Evolutionary conservation across 2,329 filamentous ascomycete genomes (phyloP), one percentile per base, ranked within the genome.

Genomic region (Diaporthe citri): DNA sequence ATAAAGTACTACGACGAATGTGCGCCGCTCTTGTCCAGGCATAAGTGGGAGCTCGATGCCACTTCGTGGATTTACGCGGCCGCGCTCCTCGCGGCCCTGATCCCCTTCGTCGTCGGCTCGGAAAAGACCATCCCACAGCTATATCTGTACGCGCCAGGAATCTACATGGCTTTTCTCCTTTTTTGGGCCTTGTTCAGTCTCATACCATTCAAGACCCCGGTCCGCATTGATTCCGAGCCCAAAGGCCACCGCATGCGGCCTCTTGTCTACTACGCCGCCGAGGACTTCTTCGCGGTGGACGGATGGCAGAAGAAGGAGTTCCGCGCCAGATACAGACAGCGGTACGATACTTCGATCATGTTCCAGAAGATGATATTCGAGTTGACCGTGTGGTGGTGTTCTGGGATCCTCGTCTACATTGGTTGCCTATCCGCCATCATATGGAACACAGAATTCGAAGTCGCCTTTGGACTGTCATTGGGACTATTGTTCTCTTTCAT

Each of bases 261-360:
- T 6, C 43, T 76, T 28, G 67, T 76, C 48, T 76, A 75, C 69
- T 76, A 76, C 48, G 75, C 75, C 25, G 75, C 75, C 34, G 75
- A 76, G 62, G 75, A 76, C 39, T 76, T 76, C 48, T 52, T 76
- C 60, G 75, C 75, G 3, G 75, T 76, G 8, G 75, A 76, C 15
- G 75, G 75, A 25, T 71, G 74, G 67, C 75, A 76, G 73, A 73
- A 76, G 36, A 73, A 71, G 17, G 75, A 76, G 46, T 76, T 75
- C 17, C 69, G 75, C 17, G 48, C 36, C 39, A 39, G 75, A 13
- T 76, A 72, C 28, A 76, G 74, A n/a, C 67, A 76, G 15, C 75
- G 75, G 2, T 76, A 76, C 55, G 75, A 69, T 15, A n/a, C 55
- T 6, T 74, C 74, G 10, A 70, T 70, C 17, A 72, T 76, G 75